Evolutionary conservation across 2,329 filamentous ascomycete genomes (phyloP), one percentile per base, ranked within the genome.

Genomic region (Beauveria asiatica): DNA sequence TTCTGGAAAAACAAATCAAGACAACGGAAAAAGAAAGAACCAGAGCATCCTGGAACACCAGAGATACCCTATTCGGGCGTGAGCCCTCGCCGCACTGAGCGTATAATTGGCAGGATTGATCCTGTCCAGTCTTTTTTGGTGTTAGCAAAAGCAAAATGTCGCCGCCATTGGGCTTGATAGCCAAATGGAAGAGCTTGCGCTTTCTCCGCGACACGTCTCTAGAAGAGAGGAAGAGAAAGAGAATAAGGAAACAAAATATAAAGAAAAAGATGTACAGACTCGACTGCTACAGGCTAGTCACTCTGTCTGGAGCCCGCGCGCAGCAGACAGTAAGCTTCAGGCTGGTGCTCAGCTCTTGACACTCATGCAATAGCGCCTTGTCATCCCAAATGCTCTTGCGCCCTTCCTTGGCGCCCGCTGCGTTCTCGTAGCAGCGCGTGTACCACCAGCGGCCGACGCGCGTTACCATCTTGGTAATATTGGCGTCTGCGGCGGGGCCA

Each of bases 401-500:
- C 5, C 48, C 48, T 66, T 37, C 76, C 71, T 62, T 61, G 41
- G 64, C 62, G n/a, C 83, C 73, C 9, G 86, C 78, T 5, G 82
- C 80, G 60, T 82, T 84, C 74, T 97, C 93, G 71, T 97, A 97
- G 77, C 93, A 97, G 57, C 89, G 85, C 10, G 85, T 89, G 74
- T 96, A 97, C 94, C 94, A 99, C 91, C 93, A 97, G 48, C 94
- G 83, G 2, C 92, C 93, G 11, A 97, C 93, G 64, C 86, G 88
- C 17, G 92, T 88, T 23, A 97, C 92, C 80, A 96, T 96, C 69
- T 90, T 92, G 16, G 91, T 90, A 69, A 97, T 96, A 65, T 85
- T 87, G 69, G 92, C 90, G 65, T 96, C 91, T 23, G 88, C 87
- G 16, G 82, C 78, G 0, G 84, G 79, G n/a, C 83, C 82, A 41